These are phyloP conservation scores for Tricholoma terreum DNA, from an alignment of 768 basidiomycete genomes.

Conservation along the genomic window DNA sequence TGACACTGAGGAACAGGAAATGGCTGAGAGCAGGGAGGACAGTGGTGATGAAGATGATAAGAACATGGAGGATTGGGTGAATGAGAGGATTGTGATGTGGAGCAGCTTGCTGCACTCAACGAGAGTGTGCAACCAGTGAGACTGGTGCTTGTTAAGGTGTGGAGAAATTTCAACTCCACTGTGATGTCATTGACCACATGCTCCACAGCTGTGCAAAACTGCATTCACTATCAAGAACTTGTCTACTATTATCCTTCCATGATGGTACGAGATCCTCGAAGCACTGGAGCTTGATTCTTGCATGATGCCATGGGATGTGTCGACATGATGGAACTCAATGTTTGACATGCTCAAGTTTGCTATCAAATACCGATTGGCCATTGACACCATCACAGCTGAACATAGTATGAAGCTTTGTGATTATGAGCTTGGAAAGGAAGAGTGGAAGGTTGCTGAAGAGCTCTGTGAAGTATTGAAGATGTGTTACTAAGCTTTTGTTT, in stretches of 20 bases:
- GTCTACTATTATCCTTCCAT: slow-evolving; percentile 6
- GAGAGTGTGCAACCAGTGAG: slow-evolving; percentile 19
- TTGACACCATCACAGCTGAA: slow-evolving; percentile 21
- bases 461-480: slow-evolving; percentile 25
- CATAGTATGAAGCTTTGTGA: slow-evolving; percentile 5
- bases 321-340: slow-evolving; percentile 4
- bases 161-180: background rate
- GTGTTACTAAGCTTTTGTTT: background rate
- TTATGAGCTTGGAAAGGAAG: slow-evolving; percentile 12
- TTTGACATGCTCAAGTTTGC: slow-evolving; percentile 32
- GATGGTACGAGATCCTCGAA: slow-evolving; percentile 4
- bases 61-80: slow-evolving; percentile 25
- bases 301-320: slow-evolving; percentile 28
- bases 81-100: slow-evolving; percentile 2
- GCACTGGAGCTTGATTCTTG: slow-evolving; percentile 3
- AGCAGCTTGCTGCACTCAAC: slow-evolving; percentile 13
- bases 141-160: slow-evolving; percentile 31
- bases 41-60: slow-evolving; percentile 14
- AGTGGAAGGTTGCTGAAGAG: slow-evolving; percentile 25
- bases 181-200: too few species aligned
- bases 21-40: slow-evolving; percentile 9
- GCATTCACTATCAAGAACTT: slow-evolving; percentile 8
- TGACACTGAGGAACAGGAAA: slow-evolving; percentile 12
- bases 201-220: background rate
- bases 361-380: slow-evolving; percentile 20